Evolutionary conservation across 257 asterid species (phyloP).

Genomic region (Solanum bulbocastanum): DNA sequence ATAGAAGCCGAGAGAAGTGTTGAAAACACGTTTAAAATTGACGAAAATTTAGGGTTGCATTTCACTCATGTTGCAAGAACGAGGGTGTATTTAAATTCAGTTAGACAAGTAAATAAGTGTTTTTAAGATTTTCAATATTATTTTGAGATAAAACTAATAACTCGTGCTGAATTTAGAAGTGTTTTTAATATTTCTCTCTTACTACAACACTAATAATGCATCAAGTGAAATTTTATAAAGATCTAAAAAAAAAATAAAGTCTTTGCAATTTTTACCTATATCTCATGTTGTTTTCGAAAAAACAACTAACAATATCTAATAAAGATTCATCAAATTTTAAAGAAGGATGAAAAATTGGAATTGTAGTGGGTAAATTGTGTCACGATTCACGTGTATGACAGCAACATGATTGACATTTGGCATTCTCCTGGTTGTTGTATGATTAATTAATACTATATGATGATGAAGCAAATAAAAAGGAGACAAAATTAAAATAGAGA

Average conservation of each 20-base stretch:
- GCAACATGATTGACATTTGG: slow-evolving; percentile 17
- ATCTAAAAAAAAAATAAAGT: too few species aligned
- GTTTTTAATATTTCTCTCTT: background rate
- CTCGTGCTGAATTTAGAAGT: rapidly evolving
- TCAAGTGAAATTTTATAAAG: background rate
- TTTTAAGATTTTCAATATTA: too few species aligned
- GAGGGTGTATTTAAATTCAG: too few species aligned
- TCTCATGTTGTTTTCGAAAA: background rate
- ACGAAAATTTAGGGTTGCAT: too few species aligned
- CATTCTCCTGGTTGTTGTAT: background rate
- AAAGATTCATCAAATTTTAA: background rate
- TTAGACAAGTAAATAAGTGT: rapidly evolving
- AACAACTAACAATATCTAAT: rapidly evolving
- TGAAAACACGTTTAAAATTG: background rate
- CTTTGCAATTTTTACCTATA: background rate
- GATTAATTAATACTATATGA: background rate
- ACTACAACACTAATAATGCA: background rate
- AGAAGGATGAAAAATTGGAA: background rate
- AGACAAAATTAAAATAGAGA: background rate
- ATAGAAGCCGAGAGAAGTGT: background rate
- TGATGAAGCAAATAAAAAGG: background rate
- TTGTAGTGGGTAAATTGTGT: background rate
- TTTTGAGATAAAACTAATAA: too few species aligned
- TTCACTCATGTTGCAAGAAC: background rate
- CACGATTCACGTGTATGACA: slow-evolving; percentile 12